Conservation (phyloP, 345 rosid genomes). For the Eucalyptus rudis region DNA sequence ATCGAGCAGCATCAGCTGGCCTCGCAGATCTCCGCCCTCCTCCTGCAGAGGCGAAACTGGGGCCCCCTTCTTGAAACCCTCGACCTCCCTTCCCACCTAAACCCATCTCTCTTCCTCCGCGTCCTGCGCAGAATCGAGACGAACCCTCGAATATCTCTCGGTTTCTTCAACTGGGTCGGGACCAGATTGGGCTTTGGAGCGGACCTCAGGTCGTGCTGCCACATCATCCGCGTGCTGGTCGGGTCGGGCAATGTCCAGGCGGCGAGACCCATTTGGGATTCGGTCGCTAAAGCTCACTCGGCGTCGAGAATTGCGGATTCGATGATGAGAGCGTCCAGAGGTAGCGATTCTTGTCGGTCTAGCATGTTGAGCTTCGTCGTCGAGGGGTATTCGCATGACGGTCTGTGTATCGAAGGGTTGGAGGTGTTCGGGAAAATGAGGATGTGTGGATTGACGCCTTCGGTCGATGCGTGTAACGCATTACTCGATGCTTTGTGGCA, state of each 20-base stretch:
- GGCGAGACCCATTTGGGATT: constrained; percentile 18
- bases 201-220: constrained; percentile 42
- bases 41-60: constrained; percentile 47
- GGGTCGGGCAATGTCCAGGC: constrained; percentile 13
- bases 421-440: constrained; percentile 29
- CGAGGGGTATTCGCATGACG: constrained; percentile 25
- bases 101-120: constrained; percentile 33
- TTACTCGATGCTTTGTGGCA: constrained; percentile 35
- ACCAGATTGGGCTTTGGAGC: constrained; percentile 35
- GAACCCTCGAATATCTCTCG: constrained; percentile 24
- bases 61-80: constrained; percentile 19
- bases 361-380: constrained; percentile 23
- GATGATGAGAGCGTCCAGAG: constrained; percentile 32
- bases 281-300: constrained; percentile 23
- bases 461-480: constrained; percentile 24
- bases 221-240: constrained; percentile 8
- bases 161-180: constrained; percentile 49
- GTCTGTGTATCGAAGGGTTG: constrained; percentile 22
- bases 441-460: constrained; percentile 19
- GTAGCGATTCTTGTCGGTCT: constrained; percentile 8
- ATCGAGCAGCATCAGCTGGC: constrained; percentile 19
- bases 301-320: constrained; percentile 12
- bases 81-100: constrained; percentile 29
- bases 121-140: constrained; percentile 35
- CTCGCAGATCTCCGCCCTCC: constrained; percentile 39